Evolutionary conservation across 208 protist genomes (phyloP), one percentile per base, ranked within the genome.

Genomic region (Porcisia deanei): DNA sequence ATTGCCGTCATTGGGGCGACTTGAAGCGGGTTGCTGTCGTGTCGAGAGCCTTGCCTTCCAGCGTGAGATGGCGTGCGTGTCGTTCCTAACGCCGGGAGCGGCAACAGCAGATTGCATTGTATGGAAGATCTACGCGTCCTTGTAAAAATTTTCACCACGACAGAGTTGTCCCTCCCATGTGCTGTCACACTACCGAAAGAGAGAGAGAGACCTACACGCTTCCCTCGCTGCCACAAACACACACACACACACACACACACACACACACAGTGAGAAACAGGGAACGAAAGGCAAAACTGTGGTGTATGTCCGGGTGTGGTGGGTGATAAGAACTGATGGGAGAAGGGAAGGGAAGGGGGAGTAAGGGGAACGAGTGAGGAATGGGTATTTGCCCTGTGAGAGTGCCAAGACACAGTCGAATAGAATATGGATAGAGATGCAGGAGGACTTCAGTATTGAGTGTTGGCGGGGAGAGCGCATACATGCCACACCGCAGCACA

Each of bases 51-150:
- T 57, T 8, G 22, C 10, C 66, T 77, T 73, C 58, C 72, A 72
- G 57, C 76, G 71, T 30, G 64, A 73, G 8, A 71, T 63, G 53
- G 22, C 70, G 54, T 12, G 18, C 16, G 43, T 25, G 60, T 55
- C 25, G 41, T 71, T 54, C 5, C 8, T n/a, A 49, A 53, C 41
- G 49, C 30, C 52, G 12, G 68, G 1, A 14, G 1, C 37, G 1
- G 53, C 53, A 10, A 53, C 53, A 12, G 68, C 45, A 4, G 77
- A 59, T 25, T 76, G 39, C 77, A 81, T 81, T 3, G 37, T 52
- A 20, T 43, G 41, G 25, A 5, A 7, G 7, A 37, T 45, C 47
- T 52, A 5, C 47, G 30, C 37, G 37, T 65, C 20, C 22, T 67
- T 52, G 63, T 47, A 37, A 37, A 30, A 30, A 30, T 30, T 30